These are phyloP conservation scores for Phytophthora sp. DNA, from an alignment of 352 stramenopile genomes.

Conservation along the genomic window DNA sequence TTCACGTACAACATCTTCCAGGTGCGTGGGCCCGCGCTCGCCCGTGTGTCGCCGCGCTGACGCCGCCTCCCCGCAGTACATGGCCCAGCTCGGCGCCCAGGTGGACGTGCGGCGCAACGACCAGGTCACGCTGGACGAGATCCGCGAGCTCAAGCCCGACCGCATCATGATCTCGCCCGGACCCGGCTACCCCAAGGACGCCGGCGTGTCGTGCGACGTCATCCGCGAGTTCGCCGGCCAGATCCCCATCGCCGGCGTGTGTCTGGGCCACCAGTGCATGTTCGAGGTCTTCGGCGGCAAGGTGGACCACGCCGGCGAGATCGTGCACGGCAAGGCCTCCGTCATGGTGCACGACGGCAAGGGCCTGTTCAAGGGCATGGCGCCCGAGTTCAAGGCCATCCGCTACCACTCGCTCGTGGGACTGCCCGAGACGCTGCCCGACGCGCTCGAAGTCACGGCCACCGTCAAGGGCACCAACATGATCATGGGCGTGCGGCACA, in stretches of 20 bases:
- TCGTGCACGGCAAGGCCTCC: conserved; percentile 89
- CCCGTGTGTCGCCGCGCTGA: background rate
- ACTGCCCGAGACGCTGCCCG: conserved; percentile 79
- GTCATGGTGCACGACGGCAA: conserved; percentile 87
- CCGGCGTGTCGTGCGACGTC: conserved; percentile 83
- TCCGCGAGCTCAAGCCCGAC: conserved; percentile 73
- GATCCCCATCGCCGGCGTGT: conserved; percentile 86
- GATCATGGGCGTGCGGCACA: conserved; percentile 92
- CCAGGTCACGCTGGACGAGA: conserved; percentile 83
- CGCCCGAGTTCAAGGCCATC: conserved; percentile 80
- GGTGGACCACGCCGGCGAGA: conserved; percentile 85
- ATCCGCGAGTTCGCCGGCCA: conserved; percentile 85
- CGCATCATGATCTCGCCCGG: conserved; percentile 91
- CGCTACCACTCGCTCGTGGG: conserved; percentile 90
- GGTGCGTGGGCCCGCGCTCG: conserved; percentile 27
- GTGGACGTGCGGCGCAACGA: conserved; percentile 88
- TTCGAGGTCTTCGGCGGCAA: conserved; percentile 89
- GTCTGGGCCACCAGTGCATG: conserved; percentile 87
- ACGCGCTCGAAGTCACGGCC: conserved; percentile 79
- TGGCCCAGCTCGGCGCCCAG: conserved; percentile 81
- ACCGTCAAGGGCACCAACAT: conserved; percentile 85
- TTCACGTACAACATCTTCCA: conserved; percentile 93
- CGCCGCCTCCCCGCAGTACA: conserved; percentile 53
- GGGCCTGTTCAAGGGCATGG: conserved; percentile 85
- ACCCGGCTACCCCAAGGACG: conserved; percentile 81